Evolutionary conservation across 2,329 filamentous ascomycete genomes (phyloP), one percentile per base, ranked within the genome.

Genomic region (Aspergillus glaucus): DNA sequence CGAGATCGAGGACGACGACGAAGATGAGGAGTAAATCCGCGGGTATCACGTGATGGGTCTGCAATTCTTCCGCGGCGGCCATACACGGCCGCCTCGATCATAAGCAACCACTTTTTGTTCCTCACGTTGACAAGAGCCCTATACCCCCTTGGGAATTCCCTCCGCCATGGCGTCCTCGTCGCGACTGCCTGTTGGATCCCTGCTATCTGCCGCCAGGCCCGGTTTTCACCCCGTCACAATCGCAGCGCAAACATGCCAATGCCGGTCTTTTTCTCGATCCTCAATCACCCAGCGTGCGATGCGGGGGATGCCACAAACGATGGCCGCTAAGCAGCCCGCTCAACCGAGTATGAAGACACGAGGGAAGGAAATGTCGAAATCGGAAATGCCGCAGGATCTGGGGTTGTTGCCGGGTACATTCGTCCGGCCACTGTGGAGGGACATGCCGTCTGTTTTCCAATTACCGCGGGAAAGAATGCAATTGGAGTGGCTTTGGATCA

Each of bases 341-440:
- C 63, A 71, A 50, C 69, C 68, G 26, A 72, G 71, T 46, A 67
- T 73, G 59, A 63, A 62, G 44, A 61, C 66, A 26, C 55, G 62
- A 41, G 57, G 62, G 14, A 62, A 61, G 45, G 60, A 68, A 6
- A 52, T 68, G 42, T 55, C 62, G 37, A 54, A 57, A 28, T 50
- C 61, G 15, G 62, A 65, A 36, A 51, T 73, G 48, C 68, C 67
- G n/a, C 66, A 73, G 49, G 70, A 75, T 55, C 55, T 76, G 17
- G 75, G 75, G 30, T 39, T 77, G 41, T 57, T 78, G 42, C 71
- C 71, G 10, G 71, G 71, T 24, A 72, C 68, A 0, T 72, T 69
- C 48, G 59, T 73, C 15, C 61, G 60, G 43, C 69, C 68, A 4
- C 47, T 67, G 28, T 69, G 66, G 64, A 60, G 59, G 48, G 65